Conservation (phyloP, 1,284 basidiomycete genomes). For the Boletus smithii region DNA sequence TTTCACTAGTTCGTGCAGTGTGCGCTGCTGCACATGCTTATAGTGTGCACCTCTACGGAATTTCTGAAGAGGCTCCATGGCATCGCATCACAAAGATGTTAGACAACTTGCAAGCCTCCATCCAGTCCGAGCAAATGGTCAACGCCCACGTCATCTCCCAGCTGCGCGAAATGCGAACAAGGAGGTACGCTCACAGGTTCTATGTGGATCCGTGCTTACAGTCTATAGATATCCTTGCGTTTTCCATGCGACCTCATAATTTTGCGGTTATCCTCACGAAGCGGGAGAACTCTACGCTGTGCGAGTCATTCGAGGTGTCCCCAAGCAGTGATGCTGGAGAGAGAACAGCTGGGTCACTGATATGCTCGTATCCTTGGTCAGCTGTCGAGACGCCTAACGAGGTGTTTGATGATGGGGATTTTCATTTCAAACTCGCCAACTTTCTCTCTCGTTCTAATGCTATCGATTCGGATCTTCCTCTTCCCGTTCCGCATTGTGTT, state of each 20-base stretch:
- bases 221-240: no score
- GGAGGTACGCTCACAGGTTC: neutral
- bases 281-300: conserved; percentile 1
- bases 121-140: neutral
- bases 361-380: conserved; percentile 28
- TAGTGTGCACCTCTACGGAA: neutral
- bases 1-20: no score
- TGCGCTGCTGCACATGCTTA: conserved; percentile 9
- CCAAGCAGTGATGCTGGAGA: neutral
- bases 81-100: conserved; percentile 8
- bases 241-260: neutral
- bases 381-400: neutral
- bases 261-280: no score
- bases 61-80: conserved; percentile 9
- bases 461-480: no score
- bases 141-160: conserved; percentile 5
- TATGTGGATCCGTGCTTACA: neutral
- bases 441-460: neutral
- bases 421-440: neutral
- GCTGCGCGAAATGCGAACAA: conserved; percentile 16
- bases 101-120: conserved; percentile 6
- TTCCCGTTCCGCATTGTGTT: no score
- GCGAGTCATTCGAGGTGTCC: conserved; percentile 36
- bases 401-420: neutral
- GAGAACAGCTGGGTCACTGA: conserved; percentile 18